These are phyloP conservation scores for Nicotiana attenuata DNA, from an alignment of 257 asterid species.

Conservation along the genomic window DNA sequence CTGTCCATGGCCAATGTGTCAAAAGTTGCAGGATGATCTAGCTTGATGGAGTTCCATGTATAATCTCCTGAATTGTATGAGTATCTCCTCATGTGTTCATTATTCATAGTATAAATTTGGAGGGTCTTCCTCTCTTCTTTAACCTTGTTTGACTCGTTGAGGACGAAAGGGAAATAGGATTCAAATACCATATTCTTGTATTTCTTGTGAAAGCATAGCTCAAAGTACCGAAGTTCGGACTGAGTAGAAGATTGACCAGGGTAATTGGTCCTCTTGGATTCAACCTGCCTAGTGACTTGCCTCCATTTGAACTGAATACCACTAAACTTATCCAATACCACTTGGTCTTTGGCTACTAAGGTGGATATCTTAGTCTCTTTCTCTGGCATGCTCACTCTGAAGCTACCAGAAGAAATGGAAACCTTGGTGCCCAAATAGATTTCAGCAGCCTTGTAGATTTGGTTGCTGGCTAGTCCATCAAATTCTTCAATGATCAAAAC, in stretches of 20 bases:
- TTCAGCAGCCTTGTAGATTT: slow-evolving; percentile 41
- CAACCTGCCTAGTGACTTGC: slow-evolving; percentile 22
- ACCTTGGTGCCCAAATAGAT: slow-evolving; percentile 33
- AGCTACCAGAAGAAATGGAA: slow-evolving; percentile 22
- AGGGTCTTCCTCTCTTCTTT: slow-evolving; percentile 33
- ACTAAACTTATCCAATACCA: slow-evolving; percentile 24
- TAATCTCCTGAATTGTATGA: slow-evolving; percentile 15
- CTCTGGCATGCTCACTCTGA: slow-evolving; percentile 32
- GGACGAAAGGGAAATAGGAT: slow-evolving; percentile 31
- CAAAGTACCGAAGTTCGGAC: slow-evolving; percentile 18
- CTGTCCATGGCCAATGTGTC: slow-evolving; percentile 41
- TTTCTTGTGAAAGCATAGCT: slow-evolving; percentile 36
- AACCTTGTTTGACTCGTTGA: slow-evolving; percentile 19
- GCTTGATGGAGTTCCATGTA: slow-evolving; percentile 36
- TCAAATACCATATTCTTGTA: slow-evolving; percentile 30
- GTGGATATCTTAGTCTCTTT: slow-evolving; percentile 37
- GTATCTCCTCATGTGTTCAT: slow-evolving; percentile 20
- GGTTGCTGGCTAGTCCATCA: slow-evolving; percentile 33
- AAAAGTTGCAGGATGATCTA: slow-evolving; percentile 48
- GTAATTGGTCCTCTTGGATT: slow-evolving; percentile 18
- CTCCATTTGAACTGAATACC: slow-evolving; percentile 36
- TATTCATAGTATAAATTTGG: slow-evolving; percentile 26
- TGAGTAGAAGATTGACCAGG: slow-evolving; percentile 17
- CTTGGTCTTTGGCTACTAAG: slow-evolving; percentile 28
- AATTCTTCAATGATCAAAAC: slow-evolving; percentile 34